Base-by-base conservation (phyloP, 768 basidiomycete genomes). In the Pleurotus pulmonarius region DNA sequence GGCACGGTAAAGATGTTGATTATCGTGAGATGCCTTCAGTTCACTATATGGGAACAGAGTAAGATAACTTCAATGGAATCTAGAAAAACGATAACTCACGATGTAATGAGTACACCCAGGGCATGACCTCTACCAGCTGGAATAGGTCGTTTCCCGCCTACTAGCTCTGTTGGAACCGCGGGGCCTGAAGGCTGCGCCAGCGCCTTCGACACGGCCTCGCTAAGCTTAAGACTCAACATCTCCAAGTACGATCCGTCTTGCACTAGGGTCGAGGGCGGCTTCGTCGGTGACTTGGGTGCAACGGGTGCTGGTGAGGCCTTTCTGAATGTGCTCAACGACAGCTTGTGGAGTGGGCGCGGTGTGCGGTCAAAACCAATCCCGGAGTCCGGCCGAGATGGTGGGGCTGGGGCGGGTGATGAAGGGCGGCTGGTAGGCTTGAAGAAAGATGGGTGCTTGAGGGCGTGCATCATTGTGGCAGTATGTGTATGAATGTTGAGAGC, bases 191-290 rank as follows among this genome's bases (percentile, higher is more conserved):
- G 87, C 61, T 86, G 86, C 18, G 80, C 76, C 49, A 92, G 75
- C 3, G 89, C 86, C 70, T 82, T 89, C 55, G 88, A 87, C 12
- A 90, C 88, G 0, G 87, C 89, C 69, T 93, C 91, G 64, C 86
- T 90, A 45, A 93, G 75, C 65, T 87, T 90, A 55, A 91, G 75
- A 61, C 85, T 79, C 45, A 92, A 80, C 57, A 84, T 81, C 66
- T 91, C 87, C 53, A 92, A 75, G 70, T 91, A 92, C 11, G 88
- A 88, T 56, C 87, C 88, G 68, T 92, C 90, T 61, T 90, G 90
- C 26, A 86, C 71, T 29, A 86, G 78, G 6, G 81, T 74, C 3
- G 75, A 66, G 4, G 76, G 73, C 11, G 71, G 61, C 3, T 75
- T 64, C 46, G 63, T 64, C 3, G 74, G 64, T 13, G 70, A 60